Conservation (phyloP, 1,139 yeast genomes). For the Ogataea hybrid region DNA sequence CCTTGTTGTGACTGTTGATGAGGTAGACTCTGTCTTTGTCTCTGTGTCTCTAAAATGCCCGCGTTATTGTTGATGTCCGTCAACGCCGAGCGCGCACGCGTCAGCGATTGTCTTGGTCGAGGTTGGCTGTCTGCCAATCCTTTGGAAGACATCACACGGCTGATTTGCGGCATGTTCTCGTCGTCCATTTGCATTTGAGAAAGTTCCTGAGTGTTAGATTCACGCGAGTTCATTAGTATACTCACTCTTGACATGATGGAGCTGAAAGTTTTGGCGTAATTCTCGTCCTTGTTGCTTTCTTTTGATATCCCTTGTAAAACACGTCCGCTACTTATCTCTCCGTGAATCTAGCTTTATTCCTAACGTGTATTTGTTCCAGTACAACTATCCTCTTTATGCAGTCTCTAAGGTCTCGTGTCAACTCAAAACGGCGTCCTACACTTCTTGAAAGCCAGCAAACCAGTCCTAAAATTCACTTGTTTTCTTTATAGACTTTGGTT, state of each 20-base stretch:
- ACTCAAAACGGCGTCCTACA: slow-evolving; percentile 2
- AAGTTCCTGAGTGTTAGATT: slow-evolving; percentile 14
- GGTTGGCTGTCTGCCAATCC: slow-evolving; percentile 13
- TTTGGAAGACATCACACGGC: slow-evolving; percentile 3
- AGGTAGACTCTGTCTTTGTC: slow-evolving; percentile 18
- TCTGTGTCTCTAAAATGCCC: slow-evolving; percentile 12
- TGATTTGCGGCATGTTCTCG: slow-evolving; percentile 25
- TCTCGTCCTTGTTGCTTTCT: slow-evolving; percentile 1
- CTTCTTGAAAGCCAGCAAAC: slow-evolving; percentile 1
- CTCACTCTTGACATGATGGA: slow-evolving; percentile 20
- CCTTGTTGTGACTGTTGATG: slow-evolving; percentile 11
- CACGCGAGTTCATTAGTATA: background rate
- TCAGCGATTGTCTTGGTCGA: slow-evolving; percentile 19
- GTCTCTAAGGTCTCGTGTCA: background rate
- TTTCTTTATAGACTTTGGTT: slow-evolving; percentile 15
- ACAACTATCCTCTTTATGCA: slow-evolving; percentile 1
- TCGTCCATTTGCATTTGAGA: slow-evolving; percentile 29
- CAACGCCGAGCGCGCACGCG: slow-evolving; percentile 23
- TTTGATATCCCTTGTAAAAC: slow-evolving; percentile 5
- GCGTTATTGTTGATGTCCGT: slow-evolving; percentile 22
- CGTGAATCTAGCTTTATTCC: background rate
- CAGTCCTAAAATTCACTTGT: slow-evolving; percentile 18
- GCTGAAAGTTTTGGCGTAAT: slow-evolving; percentile 2
- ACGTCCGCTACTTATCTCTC: background rate
- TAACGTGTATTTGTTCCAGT: background rate